These are phyloP conservation scores for Arabidopsis thaliana DNA, from an alignment of 345 rosid genomes.

Conservation along the genomic window DNA sequence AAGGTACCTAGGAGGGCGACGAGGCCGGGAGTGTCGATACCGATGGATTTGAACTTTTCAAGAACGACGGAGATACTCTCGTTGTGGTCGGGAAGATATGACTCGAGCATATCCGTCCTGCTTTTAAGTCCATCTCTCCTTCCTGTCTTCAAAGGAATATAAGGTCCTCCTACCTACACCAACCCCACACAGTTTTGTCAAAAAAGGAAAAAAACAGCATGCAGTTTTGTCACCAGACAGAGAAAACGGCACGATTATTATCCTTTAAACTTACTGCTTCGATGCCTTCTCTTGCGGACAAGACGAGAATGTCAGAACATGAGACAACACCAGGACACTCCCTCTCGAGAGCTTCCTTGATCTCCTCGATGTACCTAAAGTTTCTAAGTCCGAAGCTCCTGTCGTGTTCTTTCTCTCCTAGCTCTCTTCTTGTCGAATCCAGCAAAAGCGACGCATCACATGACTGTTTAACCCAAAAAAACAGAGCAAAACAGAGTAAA, in stretches of 20 bases:
- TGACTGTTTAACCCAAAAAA: conserved; percentile 52
- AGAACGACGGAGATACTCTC: conserved; percentile 87
- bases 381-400: conserved; percentile 95
- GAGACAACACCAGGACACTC: conserved; percentile 96
- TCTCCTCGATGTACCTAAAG: conserved; percentile 88
- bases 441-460: conserved; percentile 95
- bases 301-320: conserved; percentile 83
- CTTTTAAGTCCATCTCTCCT: conserved; percentile 92
- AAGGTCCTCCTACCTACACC: conserved; percentile 87
- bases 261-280: conserved; percentile 56
- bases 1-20: conserved; percentile 59
- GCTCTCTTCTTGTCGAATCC: conserved; percentile 91
- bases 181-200: background rate
- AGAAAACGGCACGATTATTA: conserved; percentile 13
- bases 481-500: conserved; percentile 22
- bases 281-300: conserved; percentile 90
- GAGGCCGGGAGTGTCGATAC: conserved; percentile 80
- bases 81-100: conserved; percentile 90
- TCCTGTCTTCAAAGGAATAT: conserved; percentile 86
- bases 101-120: conserved; percentile 78
- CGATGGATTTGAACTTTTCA: conserved; percentile 77
- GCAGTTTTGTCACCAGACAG: background rate
- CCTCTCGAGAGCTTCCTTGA: conserved; percentile 94
- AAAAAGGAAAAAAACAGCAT: background rate
- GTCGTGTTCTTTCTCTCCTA: conserved; percentile 97